A percentile compares a stretch with the other conserved stretches of the same genome.
These are phyloP conservation scores for Panaeolus cyanescens DNA, from an alignment of 768 basidiomycete species.

Conservation along the genomic window DNA sequence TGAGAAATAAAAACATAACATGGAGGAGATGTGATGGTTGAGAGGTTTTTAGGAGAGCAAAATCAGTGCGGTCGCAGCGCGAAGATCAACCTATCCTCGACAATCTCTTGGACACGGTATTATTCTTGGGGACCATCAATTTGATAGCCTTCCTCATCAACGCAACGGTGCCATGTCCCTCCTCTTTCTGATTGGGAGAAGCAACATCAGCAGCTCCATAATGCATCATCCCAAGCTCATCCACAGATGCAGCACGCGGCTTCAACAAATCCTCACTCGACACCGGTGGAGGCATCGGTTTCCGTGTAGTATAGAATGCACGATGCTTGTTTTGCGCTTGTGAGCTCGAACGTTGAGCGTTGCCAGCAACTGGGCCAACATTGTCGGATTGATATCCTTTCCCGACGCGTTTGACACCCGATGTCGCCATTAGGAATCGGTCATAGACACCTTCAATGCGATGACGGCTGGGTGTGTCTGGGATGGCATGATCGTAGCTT, in stretches of 20 bases:
- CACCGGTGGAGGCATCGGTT: conserved; percentile 70
- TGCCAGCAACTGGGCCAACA: conserved; percentile 39
- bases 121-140: conserved; percentile 69
- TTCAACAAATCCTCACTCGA: conserved; percentile 62
- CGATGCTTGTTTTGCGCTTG: conserved; percentile 37
- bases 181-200: conserved; percentile 40
- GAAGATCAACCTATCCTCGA: conserved; percentile 39
- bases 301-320: conserved; percentile 50
- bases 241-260: conserved; percentile 47
- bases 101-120: conserved; percentile 47
- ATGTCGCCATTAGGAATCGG: conserved; percentile 79
- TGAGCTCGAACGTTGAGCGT: conserved; percentile 21
- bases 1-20: neutral
- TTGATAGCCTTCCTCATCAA: conserved; percentile 74
- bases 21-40: conserved; percentile 2
- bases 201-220: conserved; percentile 31
- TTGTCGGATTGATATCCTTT: conserved; percentile 81
- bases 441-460: conserved; percentile 79
- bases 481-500: conserved; percentile 33
- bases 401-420: conserved; percentile 78
- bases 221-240: conserved; percentile 64
- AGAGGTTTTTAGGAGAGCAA: neutral
- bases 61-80: conserved; percentile 4
- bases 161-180: conserved; percentile 49
- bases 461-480: conserved; percentile 59